Conservation (phyloP, 2,329 filamentous ascomycete genomes). For the Orbilia blumenaviensis region DNA sequence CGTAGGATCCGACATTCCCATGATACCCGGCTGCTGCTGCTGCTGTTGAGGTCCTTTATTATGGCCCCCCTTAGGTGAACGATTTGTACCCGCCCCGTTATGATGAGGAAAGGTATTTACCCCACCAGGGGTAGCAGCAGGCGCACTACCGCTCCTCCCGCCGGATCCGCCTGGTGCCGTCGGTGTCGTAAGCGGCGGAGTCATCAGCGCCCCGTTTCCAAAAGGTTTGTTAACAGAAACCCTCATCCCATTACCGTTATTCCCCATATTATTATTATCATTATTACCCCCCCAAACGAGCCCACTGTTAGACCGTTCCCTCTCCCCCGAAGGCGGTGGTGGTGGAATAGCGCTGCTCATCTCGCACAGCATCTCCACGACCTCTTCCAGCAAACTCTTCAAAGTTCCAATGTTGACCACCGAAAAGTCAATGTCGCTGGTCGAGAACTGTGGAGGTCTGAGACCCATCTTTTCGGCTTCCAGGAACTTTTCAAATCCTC, state of each 20-base stretch:
- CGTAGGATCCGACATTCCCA: conserved; percentile 47
- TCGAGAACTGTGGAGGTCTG: conserved; percentile 36
- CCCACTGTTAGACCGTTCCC: conserved; percentile 8
- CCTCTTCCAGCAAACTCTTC: conserved; percentile 45
- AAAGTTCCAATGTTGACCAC: conserved; percentile 49
- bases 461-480: conserved; percentile 52
- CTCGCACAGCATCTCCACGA: conserved; percentile 42
- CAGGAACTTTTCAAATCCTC: conserved; percentile 50
- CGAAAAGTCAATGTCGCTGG: conserved; percentile 46
- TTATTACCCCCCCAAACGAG: conserved; percentile 22
- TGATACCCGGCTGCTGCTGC: conserved; percentile 33
- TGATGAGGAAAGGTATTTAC: conserved; percentile 32
- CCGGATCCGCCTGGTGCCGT: conserved; percentile 11
- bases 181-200: conserved; percentile 40
- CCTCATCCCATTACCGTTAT: conserved; percentile 42
- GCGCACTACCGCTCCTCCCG: conserved; percentile 34
- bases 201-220: conserved; percentile 48
- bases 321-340: neutral
- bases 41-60: conserved; percentile 11
- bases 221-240: conserved; percentile 38
- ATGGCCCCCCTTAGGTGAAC: conserved; percentile 28
- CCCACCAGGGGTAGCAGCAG: conserved; percentile 30
- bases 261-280: conserved; percentile 5
- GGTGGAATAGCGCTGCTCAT: conserved; percentile 35
- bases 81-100: conserved; percentile 11